Percentiles rank a stretch among this genome's conserved stretches.
Evolutionary conservation across 345 rosid species (phyloP).

Genomic region (Rhizophora apiculata): DNA sequence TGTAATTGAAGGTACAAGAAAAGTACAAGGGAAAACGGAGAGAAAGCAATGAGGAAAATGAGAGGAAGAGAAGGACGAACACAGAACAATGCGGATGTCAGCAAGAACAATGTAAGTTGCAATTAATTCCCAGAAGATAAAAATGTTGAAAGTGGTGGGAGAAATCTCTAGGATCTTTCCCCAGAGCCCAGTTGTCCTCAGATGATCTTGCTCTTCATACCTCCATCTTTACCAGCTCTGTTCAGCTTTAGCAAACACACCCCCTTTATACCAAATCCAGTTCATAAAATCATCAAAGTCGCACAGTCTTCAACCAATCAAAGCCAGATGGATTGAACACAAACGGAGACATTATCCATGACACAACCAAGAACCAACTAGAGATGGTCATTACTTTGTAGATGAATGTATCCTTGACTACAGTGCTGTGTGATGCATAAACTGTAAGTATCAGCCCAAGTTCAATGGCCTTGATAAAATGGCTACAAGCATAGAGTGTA

Average conservation of each 20-base stretch:
- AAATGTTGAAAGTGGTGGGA: too few species aligned
- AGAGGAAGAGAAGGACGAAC: too few species aligned
- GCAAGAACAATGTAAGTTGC: too few species aligned
- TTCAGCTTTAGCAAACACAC: slow-evolving; percentile 83
- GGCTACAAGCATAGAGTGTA: slow-evolving; percentile 80
- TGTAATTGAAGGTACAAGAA: too few species aligned
- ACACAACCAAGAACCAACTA: slow-evolving; percentile 81
- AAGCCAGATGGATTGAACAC: slow-evolving; percentile 93
- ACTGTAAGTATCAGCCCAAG: slow-evolving; percentile 72
- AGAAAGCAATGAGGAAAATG: too few species aligned
- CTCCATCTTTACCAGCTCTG: slow-evolving; percentile 96
- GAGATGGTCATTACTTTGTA: slow-evolving; percentile 80
- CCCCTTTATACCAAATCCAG: slow-evolving; percentile 84
- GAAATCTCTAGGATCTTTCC: slow-evolving; percentile 65
- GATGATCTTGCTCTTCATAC: slow-evolving; percentile 89
- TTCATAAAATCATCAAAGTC: slow-evolving; percentile 89
- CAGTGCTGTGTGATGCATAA: slow-evolving; percentile 74
- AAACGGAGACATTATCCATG: slow-evolving; percentile 85
- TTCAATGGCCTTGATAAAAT: slow-evolving; percentile 83
- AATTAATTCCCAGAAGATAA: too few species aligned
- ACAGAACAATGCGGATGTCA: too few species aligned
- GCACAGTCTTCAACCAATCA: slow-evolving; percentile 88
- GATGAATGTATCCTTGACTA: slow-evolving; percentile 68
- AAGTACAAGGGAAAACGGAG: too few species aligned
- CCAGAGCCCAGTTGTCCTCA: slow-evolving; percentile 77